Conservation (phyloP, 495 filamentous ascomycete species). For the Glarea lozoyensis region DNA sequence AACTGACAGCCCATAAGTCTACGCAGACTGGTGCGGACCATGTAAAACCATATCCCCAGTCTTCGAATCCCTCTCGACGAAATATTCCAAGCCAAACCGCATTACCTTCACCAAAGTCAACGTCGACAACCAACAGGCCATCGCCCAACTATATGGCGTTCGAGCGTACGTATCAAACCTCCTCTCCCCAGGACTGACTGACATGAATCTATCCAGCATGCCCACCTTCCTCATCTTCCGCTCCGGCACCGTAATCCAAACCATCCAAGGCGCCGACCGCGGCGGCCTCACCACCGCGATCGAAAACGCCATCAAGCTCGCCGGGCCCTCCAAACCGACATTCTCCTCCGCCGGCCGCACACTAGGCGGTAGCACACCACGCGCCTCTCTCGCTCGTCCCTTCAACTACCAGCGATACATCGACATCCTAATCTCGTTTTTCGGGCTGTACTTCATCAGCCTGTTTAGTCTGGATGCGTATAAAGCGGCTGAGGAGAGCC, state of each 20-base stretch:
- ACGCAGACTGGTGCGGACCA: conserved; percentile 50
- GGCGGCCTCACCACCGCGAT: conserved; percentile 65
- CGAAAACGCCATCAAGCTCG: conserved; percentile 58
- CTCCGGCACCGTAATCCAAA: conserved; percentile 58
- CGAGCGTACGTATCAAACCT: conserved; percentile 26
- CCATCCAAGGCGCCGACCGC: conserved; percentile 72
- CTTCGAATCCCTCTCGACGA: conserved; percentile 36
- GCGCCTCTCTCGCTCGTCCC: conserved; percentile 19
- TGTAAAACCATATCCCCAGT: conserved; percentile 47
- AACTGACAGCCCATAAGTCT: conserved; percentile 26
- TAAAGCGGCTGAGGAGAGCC: conserved; percentile 50
- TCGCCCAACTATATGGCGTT: conserved; percentile 36
- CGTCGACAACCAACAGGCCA: conserved; percentile 37
- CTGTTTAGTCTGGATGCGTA: conserved; percentile 50
- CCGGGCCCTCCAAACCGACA: conserved; percentile 27
- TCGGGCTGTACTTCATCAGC: conserved; percentile 51
- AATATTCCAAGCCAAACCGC: conserved; percentile 32
- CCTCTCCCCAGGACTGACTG: background rate
- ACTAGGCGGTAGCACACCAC: conserved; percentile 25
- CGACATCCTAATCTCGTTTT: conserved; percentile 40
- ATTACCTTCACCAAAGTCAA: conserved; percentile 43
- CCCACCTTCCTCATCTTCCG: conserved; percentile 80
- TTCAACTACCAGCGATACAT: conserved; percentile 35
- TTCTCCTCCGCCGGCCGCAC: conserved; percentile 34
- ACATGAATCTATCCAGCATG: conserved; percentile 33